Evolutionary conservation across 2,329 filamentous ascomycete genomes (phyloP), one percentile per base, ranked within the genome.

Genomic region (Parastagonospora nodorum): DNA sequence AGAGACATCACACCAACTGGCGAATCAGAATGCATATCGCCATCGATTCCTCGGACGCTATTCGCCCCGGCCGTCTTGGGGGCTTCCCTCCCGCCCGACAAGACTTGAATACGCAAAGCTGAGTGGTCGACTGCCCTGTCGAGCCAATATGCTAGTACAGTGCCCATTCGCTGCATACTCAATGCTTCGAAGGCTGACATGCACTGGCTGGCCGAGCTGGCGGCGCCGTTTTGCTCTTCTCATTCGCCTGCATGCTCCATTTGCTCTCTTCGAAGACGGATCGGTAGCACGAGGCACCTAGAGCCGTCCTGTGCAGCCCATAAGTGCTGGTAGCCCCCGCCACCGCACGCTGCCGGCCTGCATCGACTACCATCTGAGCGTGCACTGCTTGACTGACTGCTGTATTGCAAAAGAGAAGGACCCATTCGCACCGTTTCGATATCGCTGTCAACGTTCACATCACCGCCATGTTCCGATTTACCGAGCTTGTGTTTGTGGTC

Each of bases 381-480:
- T 48, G 42, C 39, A 42, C 43, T 50, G 35, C 37, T 47, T 45
- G 14, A 51, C 46, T 40, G 44, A 45, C 45, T 45, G 39, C 44
- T 42, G 36, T 42, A 40, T 47, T 40, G 38, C 24, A 48, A 42
- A 53, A 54, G 41, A 52, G 39, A 46, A 47, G 47, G 51, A 46
- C 33, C 28, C 30, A 11, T 40, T 48, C 40, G 33, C 36, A 45
- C 38, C 35, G 45, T 45, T 44, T 37, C 16, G 14, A 30, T 32
- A 38, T 36, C 40, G 10, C 10, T 47, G 32, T 36, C n/a, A n/a
- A 5, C 33, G 19, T 40, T 33, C 12, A n/a, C 31, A 14, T 42
- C 49, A 53, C 52, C 64, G 51, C 44, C 38, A 72, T 74, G 71
- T 66, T 72, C 55, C 64, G 63, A 55, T 66, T 73, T 52, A 66